Base-by-base conservation (phyloP, 441 rosid species). In the Hypseocharis bilobata region DNA sequence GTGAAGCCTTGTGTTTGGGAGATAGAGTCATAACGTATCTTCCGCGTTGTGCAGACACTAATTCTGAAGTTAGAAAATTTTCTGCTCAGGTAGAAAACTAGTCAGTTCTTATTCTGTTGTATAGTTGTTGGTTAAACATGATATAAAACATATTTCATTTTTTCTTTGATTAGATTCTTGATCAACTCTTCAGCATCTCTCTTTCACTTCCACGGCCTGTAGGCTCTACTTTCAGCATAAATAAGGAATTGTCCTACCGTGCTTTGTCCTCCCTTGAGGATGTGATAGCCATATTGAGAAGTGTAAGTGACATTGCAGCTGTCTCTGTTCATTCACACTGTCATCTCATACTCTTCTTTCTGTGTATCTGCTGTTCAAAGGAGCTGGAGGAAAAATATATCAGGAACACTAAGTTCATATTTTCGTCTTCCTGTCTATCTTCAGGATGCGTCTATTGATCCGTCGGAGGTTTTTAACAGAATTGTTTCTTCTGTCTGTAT, bases 361-460 rank as follows among this genome's bases (percentile, higher is more conserved):
- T 65, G 28, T 60, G 63, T 76, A 40, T 71, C 13, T 54, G 36
- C 66, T 55, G 51, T 70, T 64, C 63, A 55, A 51, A 69, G 60
- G 51, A 65, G 57, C 45, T 45, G 34, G 64, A 59, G 57, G 36
- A 28, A 51, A 62, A 45, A 28, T 45, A 4, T 58, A 58, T 28
- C 60, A 22, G 60, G 22, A 19, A 51, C 32, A 4, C 22, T 16
- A 42, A 25, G 6, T 30, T 34, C 36, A 25, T 23, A 58, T n/a
- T 63, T 47, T 26, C 60, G 19, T 44, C 6, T 5, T 55, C 66
- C 11, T 63, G 3, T 62, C 40, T 66, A 47, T 74, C 57, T 79
- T 70, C 94, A 94, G 99, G 98, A 94, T 85, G 91, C 97, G 72
- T 94, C 99, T 54, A 94, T 94, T 70, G 99, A 94, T 78, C 99